Evolutionary conservation across 2,329 filamentous ascomycete species (phyloP).

Genomic region (Penicillium sp.): DNA sequence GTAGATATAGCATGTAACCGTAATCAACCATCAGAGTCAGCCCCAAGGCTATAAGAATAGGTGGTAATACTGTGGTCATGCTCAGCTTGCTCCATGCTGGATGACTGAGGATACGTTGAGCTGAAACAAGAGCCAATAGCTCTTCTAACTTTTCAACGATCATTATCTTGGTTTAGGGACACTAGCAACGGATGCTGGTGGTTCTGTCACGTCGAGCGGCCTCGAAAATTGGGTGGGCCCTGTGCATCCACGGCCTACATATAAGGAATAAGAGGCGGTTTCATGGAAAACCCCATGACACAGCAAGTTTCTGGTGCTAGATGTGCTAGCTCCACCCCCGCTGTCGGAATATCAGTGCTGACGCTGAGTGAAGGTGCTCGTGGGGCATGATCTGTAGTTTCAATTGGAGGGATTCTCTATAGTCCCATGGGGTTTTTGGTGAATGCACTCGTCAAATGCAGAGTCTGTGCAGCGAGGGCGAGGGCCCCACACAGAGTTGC

Average conservation of each 20-base stretch:
- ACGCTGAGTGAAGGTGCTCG: not conserved
- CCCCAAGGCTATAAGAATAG: not conserved
- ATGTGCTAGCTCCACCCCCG: not conserved
- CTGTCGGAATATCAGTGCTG: not conserved
- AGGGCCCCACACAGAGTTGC: not conserved
- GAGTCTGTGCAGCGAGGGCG: not conserved
- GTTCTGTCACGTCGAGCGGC: not conserved
- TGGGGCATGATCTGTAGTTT: not conserved
- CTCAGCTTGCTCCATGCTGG: constrained; percentile 1
- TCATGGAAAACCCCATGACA: not conserved
- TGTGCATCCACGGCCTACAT: not conserved
- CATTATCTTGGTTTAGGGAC: not conserved
- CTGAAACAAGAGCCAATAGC: constrained; percentile 8
- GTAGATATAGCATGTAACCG: constrained; percentile 31
- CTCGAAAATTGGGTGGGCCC: not conserved
- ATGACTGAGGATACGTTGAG: not conserved
- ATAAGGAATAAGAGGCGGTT: not conserved
- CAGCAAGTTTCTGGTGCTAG: not conserved
- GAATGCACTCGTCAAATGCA: not conserved
- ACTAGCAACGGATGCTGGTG: not conserved
- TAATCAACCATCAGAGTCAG: constrained; percentile 27
- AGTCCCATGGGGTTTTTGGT: not conserved
- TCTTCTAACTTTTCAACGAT: constrained; percentile 10
- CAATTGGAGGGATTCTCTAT: not conserved
- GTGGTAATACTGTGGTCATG: not conserved